Evolutionary conservation across 2,329 filamentous ascomycete genomes (phyloP), one percentile per base, ranked within the genome.

Genomic region (Pyrenophora teres): DNA sequence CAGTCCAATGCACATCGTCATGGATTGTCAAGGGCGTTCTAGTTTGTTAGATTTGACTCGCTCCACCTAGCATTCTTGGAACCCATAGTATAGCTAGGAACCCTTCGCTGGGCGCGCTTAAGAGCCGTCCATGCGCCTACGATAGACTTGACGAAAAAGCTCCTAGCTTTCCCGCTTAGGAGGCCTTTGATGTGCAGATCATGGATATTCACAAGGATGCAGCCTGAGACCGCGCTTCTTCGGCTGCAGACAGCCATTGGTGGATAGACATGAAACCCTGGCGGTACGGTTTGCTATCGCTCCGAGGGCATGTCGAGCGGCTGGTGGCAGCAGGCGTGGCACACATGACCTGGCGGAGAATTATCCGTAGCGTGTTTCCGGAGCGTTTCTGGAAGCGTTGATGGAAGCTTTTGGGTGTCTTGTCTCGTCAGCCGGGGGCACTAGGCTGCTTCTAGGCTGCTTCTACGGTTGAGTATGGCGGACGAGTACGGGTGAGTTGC

Each of bases 281-380:
- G 44, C 35, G 18, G 25, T 23, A 46, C 37, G 38, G 49, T 52
- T 52, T 44, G 49, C 43, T 39, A 48, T 48, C 32, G 44, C 49
- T 48, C 44, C 45, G 49, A 51, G 49, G 49, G 49, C 49, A 52
- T 48, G 49, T 52, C 49, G 49, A 52, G 49, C 49, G 49, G 49
- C 49, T 33, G 39, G 45, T 44, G 35, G 40, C 43, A 36, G 40
- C 43, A 36, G 40, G 18, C 15, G 19, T 23, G 21, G 33, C 23
- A 40, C 21, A 16, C 33, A 40, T 40, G 39, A 41, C 30, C 38
- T 37, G 40, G 30, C 44, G 45, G 44, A 40, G 38, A 42, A 41
- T 18, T 33, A 30, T 32, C 43, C 49, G 44, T 52, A 42, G 44
- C 43, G 33, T 38, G 16, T 38, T 37, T 27, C 46, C 47, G 39